These are phyloP conservation scores for Ceratocystis diversiconidia DNA, from an alignment of 2,329 filamentous ascomycete genomes.

Conservation along the genomic window DNA sequence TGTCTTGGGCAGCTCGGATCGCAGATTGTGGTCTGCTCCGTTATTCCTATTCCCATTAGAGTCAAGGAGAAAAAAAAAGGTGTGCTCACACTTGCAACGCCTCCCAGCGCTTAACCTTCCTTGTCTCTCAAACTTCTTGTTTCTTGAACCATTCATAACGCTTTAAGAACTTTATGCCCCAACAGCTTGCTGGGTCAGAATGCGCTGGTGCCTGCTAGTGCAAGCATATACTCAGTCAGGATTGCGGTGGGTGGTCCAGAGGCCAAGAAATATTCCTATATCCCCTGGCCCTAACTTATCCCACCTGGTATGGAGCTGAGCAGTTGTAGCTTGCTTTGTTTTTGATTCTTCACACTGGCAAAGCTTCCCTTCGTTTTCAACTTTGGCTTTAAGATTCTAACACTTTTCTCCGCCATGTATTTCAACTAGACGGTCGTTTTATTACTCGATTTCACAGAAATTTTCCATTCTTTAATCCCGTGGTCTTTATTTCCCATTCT, in stretches of 20 bases:
- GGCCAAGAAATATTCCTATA: constrained; percentile 1
- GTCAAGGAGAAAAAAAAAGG: neutral
- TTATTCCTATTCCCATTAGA: neutral
- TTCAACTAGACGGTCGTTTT: neutral
- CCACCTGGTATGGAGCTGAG: neutral
- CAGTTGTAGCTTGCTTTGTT: neutral
- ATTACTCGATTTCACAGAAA: neutral
- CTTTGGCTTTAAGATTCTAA: neutral
- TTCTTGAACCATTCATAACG: neutral
- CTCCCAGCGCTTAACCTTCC: neutral
- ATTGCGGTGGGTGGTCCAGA: constrained; percentile 3
- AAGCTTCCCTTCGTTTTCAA: neutral
- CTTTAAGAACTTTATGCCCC: neutral
- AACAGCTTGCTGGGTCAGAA: neutral
- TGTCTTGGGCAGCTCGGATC: constrained; percentile 1
- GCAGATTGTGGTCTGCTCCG: neutral
- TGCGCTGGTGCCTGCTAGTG: neutral
- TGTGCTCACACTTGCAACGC: neutral
- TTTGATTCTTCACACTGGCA: neutral
- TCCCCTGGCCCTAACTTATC: neutral
- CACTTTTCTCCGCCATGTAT: neutral
- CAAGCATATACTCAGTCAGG: constrained; percentile 2
- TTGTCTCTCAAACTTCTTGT: neutral
- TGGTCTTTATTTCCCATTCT: neutral
- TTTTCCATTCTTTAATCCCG: neutral